These are phyloP conservation scores for Phytopythium delawarense DNA, from an alignment of 352 stramenopile species.

Conservation along the genomic window DNA sequence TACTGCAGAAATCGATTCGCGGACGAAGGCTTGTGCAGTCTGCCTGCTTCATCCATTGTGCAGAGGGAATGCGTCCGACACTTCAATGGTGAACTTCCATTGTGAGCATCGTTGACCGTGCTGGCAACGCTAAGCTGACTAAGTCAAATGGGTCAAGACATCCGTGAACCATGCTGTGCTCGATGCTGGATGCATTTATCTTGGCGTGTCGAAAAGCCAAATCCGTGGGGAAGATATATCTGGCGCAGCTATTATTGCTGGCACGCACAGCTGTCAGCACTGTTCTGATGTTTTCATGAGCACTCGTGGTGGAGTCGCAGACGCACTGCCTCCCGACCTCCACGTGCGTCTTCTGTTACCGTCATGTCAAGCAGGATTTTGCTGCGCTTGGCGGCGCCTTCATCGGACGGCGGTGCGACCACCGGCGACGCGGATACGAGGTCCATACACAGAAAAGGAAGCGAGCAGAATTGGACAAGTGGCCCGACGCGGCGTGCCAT, in stretches of 20 bases:
- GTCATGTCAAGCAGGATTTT: background rate
- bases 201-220: background rate
- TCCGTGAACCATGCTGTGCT: no score
- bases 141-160: no score
- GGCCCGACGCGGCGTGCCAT: background rate
- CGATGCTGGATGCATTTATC: no score
- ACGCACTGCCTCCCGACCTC: background rate
- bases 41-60: background rate
- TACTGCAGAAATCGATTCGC: background rate
- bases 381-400: background rate
- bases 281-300: background rate
- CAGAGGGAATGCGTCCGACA: no score
- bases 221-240: background rate
- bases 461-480: background rate
- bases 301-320: no score
- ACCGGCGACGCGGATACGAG: background rate
- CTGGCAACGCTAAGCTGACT: no score
- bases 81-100: no score
- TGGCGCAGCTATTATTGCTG: constrained; percentile 2
- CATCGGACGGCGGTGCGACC: background rate
- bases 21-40: background rate
- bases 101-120: no score
- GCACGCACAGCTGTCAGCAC: background rate
- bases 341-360: background rate
- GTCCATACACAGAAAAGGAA: background rate